A percentile compares a stretch with the other conserved stretches of the same genome.
phyloP scores from a whole-genome alignment of 192 early-diverging fungal genomes.

The Backusella luteola region DNA sequence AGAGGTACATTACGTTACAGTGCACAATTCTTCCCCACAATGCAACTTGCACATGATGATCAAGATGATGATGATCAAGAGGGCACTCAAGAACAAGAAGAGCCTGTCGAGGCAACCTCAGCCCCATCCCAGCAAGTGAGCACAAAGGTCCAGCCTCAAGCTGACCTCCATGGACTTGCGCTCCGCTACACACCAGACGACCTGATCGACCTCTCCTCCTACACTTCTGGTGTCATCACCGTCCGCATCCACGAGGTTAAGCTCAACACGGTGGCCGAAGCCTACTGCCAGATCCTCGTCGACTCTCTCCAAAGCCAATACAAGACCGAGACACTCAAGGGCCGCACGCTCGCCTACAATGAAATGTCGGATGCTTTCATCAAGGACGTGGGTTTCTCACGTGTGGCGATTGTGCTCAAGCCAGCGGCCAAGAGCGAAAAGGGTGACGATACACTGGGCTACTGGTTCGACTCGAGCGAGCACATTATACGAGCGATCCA shows the following conservation, averaged over 20 bases:
- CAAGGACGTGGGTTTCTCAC: slow-evolving; percentile 35
- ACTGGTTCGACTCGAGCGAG: slow-evolving; percentile 24
- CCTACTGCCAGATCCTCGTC: slow-evolving; percentile 49
- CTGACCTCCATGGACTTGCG: slow-evolving; percentile 21
- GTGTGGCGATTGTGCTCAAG: slow-evolving; percentile 27
- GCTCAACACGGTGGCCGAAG: background rate
- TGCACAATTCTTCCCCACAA: slow-evolving; percentile 42
- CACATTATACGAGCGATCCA: slow-evolving; percentile 24
- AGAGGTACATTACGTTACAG: slow-evolving; percentile 35
- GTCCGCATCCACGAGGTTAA: slow-evolving; percentile 49
- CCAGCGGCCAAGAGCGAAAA: slow-evolving; percentile 8
- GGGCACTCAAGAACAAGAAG: background rate
- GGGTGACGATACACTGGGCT: slow-evolving; percentile 11
- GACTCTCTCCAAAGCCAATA: slow-evolving; percentile 39
- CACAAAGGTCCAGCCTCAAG: background rate
- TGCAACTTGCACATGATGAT: slow-evolving; percentile 11
- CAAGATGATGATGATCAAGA: background rate
- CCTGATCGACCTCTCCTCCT: slow-evolving; percentile 26
- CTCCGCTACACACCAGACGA: slow-evolving; percentile 31
- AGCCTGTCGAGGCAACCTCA: too few species aligned
- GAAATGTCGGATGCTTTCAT: slow-evolving; percentile 38
- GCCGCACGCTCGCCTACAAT: slow-evolving; percentile 27
- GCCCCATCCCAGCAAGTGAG: background rate
- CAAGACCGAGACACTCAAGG: slow-evolving; percentile 35
- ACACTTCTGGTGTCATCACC: slow-evolving; percentile 51